Percentiles rank a stretch among this genome's conserved stretches.
Conservation (phyloP, 1,284 basidiomycete genomes). For the Trichosporon faecale region DNA sequence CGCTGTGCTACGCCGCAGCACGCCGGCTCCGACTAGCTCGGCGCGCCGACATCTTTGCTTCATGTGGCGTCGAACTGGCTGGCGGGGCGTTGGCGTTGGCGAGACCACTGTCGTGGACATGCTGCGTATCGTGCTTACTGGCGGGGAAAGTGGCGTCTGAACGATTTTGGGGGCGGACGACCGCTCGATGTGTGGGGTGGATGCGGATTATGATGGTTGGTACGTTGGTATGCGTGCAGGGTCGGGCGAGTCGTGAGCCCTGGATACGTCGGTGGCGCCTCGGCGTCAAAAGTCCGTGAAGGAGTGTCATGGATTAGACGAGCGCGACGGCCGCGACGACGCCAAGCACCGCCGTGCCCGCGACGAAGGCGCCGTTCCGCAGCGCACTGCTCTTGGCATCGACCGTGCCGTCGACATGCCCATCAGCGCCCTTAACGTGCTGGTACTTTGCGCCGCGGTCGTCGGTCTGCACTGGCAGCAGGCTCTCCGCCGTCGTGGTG, state of each 20-base stretch:
- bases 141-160: no score
- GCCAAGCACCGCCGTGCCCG: not conserved
- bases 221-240: not conserved
- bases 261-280: not conserved
- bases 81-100: not conserved
- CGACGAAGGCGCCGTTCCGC: not conserved
- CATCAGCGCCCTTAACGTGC: not conserved
- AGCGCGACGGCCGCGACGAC: conserved; percentile 14
- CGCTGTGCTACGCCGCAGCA: no score
- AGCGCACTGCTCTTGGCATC: not conserved
- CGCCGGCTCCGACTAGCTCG: not conserved
- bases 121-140: no score
- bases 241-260: not conserved
- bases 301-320: not conserved
- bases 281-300: no score
- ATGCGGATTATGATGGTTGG: not conserved
- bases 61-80: not conserved
- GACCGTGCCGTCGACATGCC: conserved; percentile 1
- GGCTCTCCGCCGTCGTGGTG: not conserved
- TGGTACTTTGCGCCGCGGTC: not conserved
- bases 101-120: no score
- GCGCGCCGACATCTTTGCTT: no score
- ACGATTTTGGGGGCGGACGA: not conserved
- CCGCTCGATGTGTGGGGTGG: not conserved
- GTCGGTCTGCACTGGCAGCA: not conserved